Percentiles rank a stretch among this genome's conserved stretches.
Evolutionary conservation across 768 basidiomycete species (phyloP).

Genomic region (Butyriboletus loyo): DNA sequence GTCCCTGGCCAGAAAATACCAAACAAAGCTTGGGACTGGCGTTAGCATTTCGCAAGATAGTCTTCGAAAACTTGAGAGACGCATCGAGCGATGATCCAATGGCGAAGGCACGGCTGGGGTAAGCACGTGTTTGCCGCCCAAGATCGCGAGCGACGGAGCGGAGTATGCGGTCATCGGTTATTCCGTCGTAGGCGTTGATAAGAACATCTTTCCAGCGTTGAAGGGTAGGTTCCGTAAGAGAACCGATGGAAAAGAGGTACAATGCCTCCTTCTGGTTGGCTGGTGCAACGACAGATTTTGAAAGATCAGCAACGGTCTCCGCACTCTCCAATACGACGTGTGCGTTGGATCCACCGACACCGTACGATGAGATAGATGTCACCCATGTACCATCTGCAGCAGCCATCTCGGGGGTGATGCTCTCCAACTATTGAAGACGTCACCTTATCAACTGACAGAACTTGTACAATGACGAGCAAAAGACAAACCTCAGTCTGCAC

Average conservation of each 20-base stretch:
- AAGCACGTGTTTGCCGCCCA: conserved; percentile 30
- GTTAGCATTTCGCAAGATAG: conserved; percentile 22
- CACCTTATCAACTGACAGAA: neutral
- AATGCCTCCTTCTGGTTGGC: conserved; percentile 12
- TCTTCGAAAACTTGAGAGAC: conserved; percentile 29
- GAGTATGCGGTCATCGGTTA: conserved; percentile 21
- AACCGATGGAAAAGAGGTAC: conserved; percentile 28
- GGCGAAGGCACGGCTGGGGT: conserved; percentile 26
- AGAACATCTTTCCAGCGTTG: conserved; percentile 27
- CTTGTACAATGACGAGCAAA: neutral
- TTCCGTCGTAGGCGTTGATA: conserved; percentile 9
- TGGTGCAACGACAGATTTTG: neutral
- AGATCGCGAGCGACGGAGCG: conserved; percentile 29
- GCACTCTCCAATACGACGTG: conserved; percentile 31
- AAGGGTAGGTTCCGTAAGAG: conserved; percentile 26
- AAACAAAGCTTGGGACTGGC: conserved; percentile 32
- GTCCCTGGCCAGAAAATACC: conserved; percentile 37
- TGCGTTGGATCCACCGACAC: conserved; percentile 35
- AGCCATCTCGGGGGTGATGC: conserved; percentile 27
- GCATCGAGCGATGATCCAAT: conserved; percentile 21
- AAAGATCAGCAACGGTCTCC: conserved; percentile 15
- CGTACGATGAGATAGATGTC: conserved; percentile 33
- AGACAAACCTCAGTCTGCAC: conserved; percentile 23
- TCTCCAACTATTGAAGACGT: conserved; percentile 16
- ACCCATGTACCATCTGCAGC: conserved; percentile 28